Percentiles rank a stretch among this genome's conserved stretches.
Conservation (phyloP, 2,329 filamentous ascomycete genomes). For the Sporothrix luriei region DNA sequence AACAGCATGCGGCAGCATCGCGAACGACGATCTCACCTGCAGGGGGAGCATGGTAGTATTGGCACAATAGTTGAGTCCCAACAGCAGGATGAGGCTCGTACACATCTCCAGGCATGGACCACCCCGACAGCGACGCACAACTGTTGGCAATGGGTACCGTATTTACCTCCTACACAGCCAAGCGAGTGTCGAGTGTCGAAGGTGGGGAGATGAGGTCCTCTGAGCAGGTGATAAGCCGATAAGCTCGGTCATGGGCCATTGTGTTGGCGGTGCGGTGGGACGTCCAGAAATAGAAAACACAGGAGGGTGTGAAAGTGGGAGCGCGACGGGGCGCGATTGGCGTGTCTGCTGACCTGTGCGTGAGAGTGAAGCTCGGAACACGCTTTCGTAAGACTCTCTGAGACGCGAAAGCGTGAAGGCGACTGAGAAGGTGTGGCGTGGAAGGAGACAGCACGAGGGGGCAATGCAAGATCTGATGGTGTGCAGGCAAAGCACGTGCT, state of each 20-base stretch:
- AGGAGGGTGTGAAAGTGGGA: constrained; percentile 22
- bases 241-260: constrained; percentile 29
- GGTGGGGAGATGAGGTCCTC: neutral
- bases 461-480: constrained; percentile 20
- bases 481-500: constrained; percentile 25
- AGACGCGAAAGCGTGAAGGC: neutral
- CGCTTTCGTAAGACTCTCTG: too few species aligned
- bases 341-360: constrained; percentile 5
- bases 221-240: constrained; percentile 29
- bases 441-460: neutral
- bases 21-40: constrained; percentile 8
- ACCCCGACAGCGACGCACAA: too few species aligned
- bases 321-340: constrained; percentile 30
- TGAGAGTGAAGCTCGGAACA: neutral
- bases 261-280: constrained; percentile 15
- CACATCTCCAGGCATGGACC: neutral
- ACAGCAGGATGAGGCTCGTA: neutral
- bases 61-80: neutral
- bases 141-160: too few species aligned
- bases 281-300: constrained; percentile 22
- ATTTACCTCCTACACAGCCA: neutral
- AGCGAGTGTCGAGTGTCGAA: neutral
- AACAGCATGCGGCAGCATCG: constrained; percentile 13
- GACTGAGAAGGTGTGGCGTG: neutral
- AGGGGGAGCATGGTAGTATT: constrained; percentile 4